A percentile compares a stretch with the other conserved stretches of the same genome.
These are phyloP conservation scores for Ophiocordyceps robertsii DNA, from an alignment of 2,329 filamentous ascomycete species.

Conservation along the genomic window DNA sequence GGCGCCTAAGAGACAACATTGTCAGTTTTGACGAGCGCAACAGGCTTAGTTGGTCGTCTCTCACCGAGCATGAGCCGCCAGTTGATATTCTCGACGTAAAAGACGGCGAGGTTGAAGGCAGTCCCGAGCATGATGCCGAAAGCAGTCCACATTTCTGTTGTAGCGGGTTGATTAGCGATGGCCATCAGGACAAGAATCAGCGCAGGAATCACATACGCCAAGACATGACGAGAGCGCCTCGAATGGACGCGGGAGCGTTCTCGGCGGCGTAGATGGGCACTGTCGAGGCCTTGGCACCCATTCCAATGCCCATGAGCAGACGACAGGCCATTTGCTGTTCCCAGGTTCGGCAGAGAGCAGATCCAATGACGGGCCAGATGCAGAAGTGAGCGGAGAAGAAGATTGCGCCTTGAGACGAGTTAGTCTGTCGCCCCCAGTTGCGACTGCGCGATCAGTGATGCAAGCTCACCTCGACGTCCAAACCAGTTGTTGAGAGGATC, in stretches of 20 bases:
- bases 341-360: conserved; percentile 52
- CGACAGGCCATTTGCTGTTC: conserved; percentile 52
- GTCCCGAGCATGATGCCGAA: conserved; percentile 36
- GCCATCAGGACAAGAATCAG: too few species aligned
- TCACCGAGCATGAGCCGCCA: conserved; percentile 34
- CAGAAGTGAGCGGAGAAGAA: conserved; percentile 65
- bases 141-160: conserved; percentile 51
- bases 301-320: conserved; percentile 55
- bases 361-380: conserved; percentile 48
- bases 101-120: conserved; percentile 19
- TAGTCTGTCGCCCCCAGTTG: conserved; percentile 21
- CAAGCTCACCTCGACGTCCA: conserved; percentile 24
- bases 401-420: conserved; percentile 34
- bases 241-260: conserved; percentile 51
- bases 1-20: conserved; percentile 19
- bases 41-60: not conserved
- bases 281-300: conserved; percentile 51
- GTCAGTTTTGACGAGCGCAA: not conserved
- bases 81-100: conserved; percentile 12
- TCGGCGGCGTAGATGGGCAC: conserved; percentile 67
- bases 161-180: not conserved
- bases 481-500: conserved; percentile 41
- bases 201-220: conserved; percentile 33
- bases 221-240: conserved; percentile 68
- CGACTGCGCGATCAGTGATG: too few species aligned